phyloP scores from a whole-genome alignment of 2,329 filamentous ascomycete genomes.

The Colletotrichum tabaci region DNA sequence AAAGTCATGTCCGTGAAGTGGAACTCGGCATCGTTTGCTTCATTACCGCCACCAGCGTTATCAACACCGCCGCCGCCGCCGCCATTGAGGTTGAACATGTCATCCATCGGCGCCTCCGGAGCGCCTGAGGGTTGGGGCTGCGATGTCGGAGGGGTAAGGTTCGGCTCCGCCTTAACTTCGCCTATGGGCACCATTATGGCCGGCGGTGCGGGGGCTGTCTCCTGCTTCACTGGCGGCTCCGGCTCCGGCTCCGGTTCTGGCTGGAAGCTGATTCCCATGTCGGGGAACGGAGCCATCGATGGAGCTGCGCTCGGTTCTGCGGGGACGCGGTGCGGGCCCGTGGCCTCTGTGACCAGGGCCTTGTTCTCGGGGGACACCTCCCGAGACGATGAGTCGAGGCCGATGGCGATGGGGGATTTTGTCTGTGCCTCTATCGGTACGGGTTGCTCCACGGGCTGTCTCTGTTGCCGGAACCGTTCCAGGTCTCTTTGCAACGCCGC shows the following conservation, averaged over 20 bases:
- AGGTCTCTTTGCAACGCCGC: conserved; percentile 70
- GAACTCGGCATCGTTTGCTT: conserved; percentile 53
- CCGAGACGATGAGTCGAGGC: conserved; percentile 54
- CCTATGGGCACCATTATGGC: conserved; percentile 48
- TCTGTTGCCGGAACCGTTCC: conserved; percentile 53
- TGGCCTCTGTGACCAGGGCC: conserved; percentile 14
- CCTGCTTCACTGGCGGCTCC: conserved; percentile 37
- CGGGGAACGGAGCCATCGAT: conserved; percentile 68
- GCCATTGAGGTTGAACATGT: conserved; percentile 29
- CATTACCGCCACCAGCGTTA: conserved; percentile 32
- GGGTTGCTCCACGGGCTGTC: conserved; percentile 41
- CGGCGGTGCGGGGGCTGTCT: conserved; percentile 40
- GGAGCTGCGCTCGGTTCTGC: conserved; percentile 47
- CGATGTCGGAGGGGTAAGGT: conserved; percentile 31
- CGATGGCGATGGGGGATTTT: conserved; percentile 55
- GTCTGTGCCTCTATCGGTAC: conserved; percentile 53
- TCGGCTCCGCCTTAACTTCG: conserved; percentile 50
- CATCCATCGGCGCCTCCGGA: conserved; percentile 43
- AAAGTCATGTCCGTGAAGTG: conserved; percentile 73
- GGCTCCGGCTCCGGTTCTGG: conserved; percentile 45
- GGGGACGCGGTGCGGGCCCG: conserved; percentile 35
- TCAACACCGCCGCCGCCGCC: conserved; percentile 35
- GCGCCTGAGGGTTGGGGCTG: conserved; percentile 44
- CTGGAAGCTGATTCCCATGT: conserved; percentile 67
- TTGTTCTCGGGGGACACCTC: conserved; percentile 30